Base-by-base conservation (phyloP, 108 stramenopile genomes). In the Tribonema minus region DNA sequence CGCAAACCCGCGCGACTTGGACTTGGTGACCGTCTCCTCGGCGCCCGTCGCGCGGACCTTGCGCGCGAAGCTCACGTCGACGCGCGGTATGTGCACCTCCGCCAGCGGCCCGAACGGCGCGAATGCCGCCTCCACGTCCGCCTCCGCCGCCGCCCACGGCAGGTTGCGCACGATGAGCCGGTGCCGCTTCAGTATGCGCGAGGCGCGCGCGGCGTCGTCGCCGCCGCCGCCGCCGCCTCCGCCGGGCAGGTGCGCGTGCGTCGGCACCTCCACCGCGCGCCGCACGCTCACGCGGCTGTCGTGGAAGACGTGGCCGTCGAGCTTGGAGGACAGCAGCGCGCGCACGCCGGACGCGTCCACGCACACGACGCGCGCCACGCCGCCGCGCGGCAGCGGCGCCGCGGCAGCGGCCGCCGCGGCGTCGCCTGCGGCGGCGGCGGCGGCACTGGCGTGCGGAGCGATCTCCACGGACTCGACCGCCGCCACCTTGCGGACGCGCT, bases 91-190 rank as follows among this genome's bases (percentile, higher is more conserved):
- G 46, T 54, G 33, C 26, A 78, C 77, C 77, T 78, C 77, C 29
- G 77, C 58, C 58, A 78, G 37, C 15, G 77, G 77, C 36, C 77
- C 77, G 61, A 78, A 78, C 33, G 67, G 64, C 9, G 67, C 27
- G 35, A 80, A 73, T 3, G 65, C 58, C 46, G 37, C 37, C 31
- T 54, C 66, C 6, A 82, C 70, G 68, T 86, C 69, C 27, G 29
- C 80, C 27, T 86, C 84, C 12, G 73, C 73, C 3, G 85, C 85
- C 39, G 82, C 71, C 30, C 84, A 86, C 39, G 64, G 65, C 2
- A 86, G 41, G 70, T 86, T 86, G 27, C 85, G 80, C 27, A 86
- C 71, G 37, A 86, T 86, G 3, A 86, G 75, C 30, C 85, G 71
- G 59, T 72, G 71, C 66, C 71, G 65, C 58, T 73, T 73, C 64